Conservation (phyloP, 306 rosid genomes). For the Fragaria vesca region DNA sequence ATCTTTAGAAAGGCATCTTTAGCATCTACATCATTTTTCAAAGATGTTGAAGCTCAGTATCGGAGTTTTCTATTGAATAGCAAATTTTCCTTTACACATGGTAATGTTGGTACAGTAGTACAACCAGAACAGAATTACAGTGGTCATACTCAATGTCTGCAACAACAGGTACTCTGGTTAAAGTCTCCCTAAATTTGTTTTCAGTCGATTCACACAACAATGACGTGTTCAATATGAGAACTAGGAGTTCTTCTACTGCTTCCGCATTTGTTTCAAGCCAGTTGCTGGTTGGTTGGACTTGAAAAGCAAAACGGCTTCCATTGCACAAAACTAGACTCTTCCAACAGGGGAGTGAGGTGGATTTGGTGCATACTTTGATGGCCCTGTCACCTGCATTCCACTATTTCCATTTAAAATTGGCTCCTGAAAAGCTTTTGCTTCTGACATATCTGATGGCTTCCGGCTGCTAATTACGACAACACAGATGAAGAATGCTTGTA, state of each 20-base stretch:
- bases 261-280: conserved; percentile 26
- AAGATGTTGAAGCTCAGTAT: neutral
- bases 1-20: neutral
- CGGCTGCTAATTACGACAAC: conserved; percentile 51
- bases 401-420: conserved; percentile 27
- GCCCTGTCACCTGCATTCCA: conserved; percentile 35
- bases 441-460: conserved; percentile 38
- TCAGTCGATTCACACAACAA: conserved; percentile 4
- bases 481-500: conserved; percentile 83
- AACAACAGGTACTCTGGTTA: conserved; percentile 11
- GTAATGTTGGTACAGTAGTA: conserved; percentile 26
- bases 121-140: conserved; percentile 33
- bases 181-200: conserved; percentile 7
- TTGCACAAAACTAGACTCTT: conserved; percentile 54
- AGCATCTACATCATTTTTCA: neutral
- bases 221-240: neutral
- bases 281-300: conserved; percentile 30
- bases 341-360: conserved; percentile 91
- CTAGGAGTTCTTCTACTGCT: conserved; percentile 11
- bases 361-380: conserved; percentile 54
- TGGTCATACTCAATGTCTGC: conserved; percentile 23
- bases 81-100: conserved; percentile 33
- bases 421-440: conserved; percentile 32
- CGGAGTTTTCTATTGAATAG: neutral
- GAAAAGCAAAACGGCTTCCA: conserved; percentile 19